Base-by-base conservation (phyloP, 2,329 filamentous ascomycete genomes). In the Colletotrichum orbiculare region DNA sequence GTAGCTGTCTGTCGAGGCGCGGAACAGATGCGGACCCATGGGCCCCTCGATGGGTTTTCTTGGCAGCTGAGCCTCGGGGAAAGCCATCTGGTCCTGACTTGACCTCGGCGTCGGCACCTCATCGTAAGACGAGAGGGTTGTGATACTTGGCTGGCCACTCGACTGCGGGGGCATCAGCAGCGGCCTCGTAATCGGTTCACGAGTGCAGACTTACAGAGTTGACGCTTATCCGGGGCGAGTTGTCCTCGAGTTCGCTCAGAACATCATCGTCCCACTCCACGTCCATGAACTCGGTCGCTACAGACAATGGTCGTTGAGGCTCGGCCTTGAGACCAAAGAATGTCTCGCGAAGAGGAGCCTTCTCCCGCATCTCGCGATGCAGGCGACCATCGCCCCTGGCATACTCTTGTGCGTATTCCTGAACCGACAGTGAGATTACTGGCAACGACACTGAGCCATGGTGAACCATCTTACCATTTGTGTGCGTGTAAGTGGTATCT, bases 61-160 rank as follows among this genome's bases (percentile, higher is more conserved):
- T 45, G 78, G 71, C n/a, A 84, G 76, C 64, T 86, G 84, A 66
- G 85, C 79, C 48, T 88, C 85, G 33, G 52, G 41, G 54, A 87
- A 92, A 35, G 83, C 82, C 67, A 83, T 84, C 66, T 87, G 85
- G 68, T 86, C 83, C 69, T 84, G 84, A 71, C 81, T 85, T 49
- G 91, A 91, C 67, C 87, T 86, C 15, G 94, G 94, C 34, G 94
- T 97, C 37, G 88, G 87, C 4, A 89, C 85, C 75, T 97, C 94
- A 73, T 96, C 93, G 72, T 91, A 94, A 1, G 93, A 95, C 7
- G 94, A 97, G 42, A 96, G 83, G 2, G 94, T 97, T 3, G 93
- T 95, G 74, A 94, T 88, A 81, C 93, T 96, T 65, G 87, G 88
- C 72, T 91, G 87, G 71, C 85, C 86, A 39, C 67, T 64, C 48